Percentiles rank a stretch among this genome's conserved stretches.
Evolutionary conservation across 352 stramenopile species (phyloP).

Genomic region (Globisporangium canariense): DNA sequence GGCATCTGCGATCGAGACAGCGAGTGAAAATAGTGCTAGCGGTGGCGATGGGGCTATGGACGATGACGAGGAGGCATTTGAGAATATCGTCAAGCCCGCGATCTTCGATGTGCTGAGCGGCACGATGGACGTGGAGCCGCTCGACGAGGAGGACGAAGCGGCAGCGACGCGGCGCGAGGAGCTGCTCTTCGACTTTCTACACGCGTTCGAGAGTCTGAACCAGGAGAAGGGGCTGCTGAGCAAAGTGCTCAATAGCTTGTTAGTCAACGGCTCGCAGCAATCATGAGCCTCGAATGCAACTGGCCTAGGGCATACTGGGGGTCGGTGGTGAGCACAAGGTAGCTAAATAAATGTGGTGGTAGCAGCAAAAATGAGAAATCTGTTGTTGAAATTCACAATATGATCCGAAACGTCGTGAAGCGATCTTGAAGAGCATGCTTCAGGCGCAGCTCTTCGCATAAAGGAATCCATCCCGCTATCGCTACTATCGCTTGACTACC

Average conservation of each 20-base stretch:
- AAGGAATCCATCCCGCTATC: neutral
- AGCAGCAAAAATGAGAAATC: neutral
- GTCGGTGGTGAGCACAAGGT: neutral
- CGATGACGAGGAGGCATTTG: constrained; percentile 55
- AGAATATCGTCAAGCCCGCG: constrained; percentile 71
- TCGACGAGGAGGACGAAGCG: constrained; percentile 20
- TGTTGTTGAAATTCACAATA: neutral
- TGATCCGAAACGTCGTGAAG: constrained; percentile 25
- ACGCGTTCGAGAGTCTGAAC: constrained; percentile 70
- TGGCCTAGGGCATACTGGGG: neutral
- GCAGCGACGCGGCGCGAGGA: constrained; percentile 59
- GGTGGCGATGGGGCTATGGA: constrained; percentile 22
- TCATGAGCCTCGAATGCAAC: neutral
- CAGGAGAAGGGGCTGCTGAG: constrained; percentile 56
- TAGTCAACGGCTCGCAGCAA: constrained; percentile 17
- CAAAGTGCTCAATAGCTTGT: constrained; percentile 63
- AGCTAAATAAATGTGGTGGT: neutral
- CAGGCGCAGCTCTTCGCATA: neutral
- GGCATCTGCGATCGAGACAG: constrained; percentile 1
- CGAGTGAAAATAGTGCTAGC: constrained; percentile 12
- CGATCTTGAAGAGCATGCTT: constrained; percentile 1
- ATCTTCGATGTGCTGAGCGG: constrained; percentile 71
- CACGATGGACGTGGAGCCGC: constrained; percentile 25
- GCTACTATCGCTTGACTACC: neutral
- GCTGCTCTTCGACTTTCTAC: constrained; percentile 74